Evolutionary conservation across 768 basidiomycete genomes (phyloP), one percentile per base, ranked within the genome.

Genomic region (Hericium alpestre): DNA sequence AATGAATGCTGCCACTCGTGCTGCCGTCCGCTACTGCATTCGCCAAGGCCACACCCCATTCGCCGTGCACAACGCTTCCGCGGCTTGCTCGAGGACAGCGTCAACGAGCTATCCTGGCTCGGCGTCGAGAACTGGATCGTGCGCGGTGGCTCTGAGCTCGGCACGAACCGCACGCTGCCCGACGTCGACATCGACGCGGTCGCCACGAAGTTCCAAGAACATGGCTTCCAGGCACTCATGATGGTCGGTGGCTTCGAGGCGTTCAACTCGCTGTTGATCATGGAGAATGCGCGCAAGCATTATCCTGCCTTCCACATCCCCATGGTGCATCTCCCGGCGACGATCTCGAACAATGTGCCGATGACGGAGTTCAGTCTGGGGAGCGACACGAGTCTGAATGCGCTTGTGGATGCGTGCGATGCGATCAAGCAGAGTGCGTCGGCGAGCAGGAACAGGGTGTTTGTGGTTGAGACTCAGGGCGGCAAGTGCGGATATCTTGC

Each of bases 361-460:
- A 70, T 97, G 76, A 97, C 95, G 51, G 94, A 98, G 68, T 92
- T 90, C 72, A 94, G 91, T 69, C 73, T 99, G 58, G 96, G 96
- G 49, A 88, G 86, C 64, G 96, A 99, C 67, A 99, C 96, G n/a
- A 90, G 89, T 69, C 75, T 99, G 77, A 99, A 98, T 69, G 93
- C 94, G 2, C 77, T 99, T 32, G 93, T 98, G 54, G 91, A 94
- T 59, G 96, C 96, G 6, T 98, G 95, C 67, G 96, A 99, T 71
- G 86, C 94, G 43, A 97, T 99, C 73, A 96, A 94, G 74, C 96
- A 99, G 77, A 94, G 92, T 66, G 96, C 96, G 10, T 90, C 90
- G 56, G 95, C 96, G 4, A 96, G 93, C 66, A 72, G 96, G 60
- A 93, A 98, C 70, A 77, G 96, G 46, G 96, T 97, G 58, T 99